These are phyloP conservation scores for Pseudogymnoascus sp. DNA, from an alignment of 2,329 filamentous ascomycete species.

Conservation along the genomic window DNA sequence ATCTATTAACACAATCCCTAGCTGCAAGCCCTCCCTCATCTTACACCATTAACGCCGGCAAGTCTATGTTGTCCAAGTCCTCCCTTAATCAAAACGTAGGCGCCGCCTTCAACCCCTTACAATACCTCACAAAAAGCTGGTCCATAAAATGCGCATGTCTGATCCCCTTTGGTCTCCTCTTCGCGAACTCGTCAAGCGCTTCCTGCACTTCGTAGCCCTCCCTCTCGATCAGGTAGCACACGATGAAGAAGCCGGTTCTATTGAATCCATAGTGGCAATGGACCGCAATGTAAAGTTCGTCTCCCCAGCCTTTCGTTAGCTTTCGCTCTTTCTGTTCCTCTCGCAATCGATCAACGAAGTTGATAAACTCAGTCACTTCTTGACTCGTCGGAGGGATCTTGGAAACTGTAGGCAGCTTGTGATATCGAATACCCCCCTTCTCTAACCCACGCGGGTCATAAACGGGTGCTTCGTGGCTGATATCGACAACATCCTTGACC, in stretches of 20 bases:
- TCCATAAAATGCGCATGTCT: conserved; percentile 85
- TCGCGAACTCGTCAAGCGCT: conserved; percentile 71
- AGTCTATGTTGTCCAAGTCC: not conserved
- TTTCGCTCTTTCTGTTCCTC: conserved; percentile 41
- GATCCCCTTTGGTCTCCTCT: conserved; percentile 69
- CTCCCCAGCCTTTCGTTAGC: conserved; percentile 33
- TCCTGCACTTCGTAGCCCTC: conserved; percentile 62
- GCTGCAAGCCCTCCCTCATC: not conserved
- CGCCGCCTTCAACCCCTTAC: conserved; percentile 24
- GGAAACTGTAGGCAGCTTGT: conserved; percentile 86
- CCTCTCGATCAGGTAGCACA: conserved; percentile 81
- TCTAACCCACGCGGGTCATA: conserved; percentile 71
- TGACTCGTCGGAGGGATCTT: conserved; percentile 67
- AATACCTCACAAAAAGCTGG: conserved; percentile 71
- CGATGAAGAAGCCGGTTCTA: conserved; percentile 82
- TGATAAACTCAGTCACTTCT: conserved; percentile 47
- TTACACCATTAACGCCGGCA: conserved; percentile 2
- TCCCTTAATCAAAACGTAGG: conserved; percentile 9
- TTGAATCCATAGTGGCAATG: conserved; percentile 98
- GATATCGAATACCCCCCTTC: conserved; percentile 57
- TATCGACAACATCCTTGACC: conserved; percentile 76
- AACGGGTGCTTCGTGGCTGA: conserved; percentile 81
- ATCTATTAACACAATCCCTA: not conserved
- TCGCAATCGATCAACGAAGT: conserved; percentile 50
- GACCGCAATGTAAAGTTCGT: conserved; percentile 57